These are phyloP conservation scores for Diplosphaera chodatii DNA, from an alignment of 139 green algal species.

Conservation along the genomic window DNA sequence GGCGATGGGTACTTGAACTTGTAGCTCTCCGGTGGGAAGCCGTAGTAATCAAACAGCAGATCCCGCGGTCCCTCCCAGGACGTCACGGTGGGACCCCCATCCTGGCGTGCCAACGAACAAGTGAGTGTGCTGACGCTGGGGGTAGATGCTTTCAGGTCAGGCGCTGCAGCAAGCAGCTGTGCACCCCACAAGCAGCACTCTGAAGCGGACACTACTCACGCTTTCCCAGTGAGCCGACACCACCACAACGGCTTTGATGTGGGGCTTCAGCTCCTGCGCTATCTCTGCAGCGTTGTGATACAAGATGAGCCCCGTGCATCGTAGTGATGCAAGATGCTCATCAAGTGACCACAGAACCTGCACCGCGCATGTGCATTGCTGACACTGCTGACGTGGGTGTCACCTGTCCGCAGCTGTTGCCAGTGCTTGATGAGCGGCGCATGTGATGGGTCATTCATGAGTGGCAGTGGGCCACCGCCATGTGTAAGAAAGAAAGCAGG, in stretches of 20 bases:
- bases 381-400: no score
- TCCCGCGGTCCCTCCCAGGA: constrained; percentile 3
- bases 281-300: background rate
- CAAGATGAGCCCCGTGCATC: no score
- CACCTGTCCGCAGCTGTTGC: background rate
- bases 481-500: background rate
- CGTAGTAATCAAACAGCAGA: constrained; percentile 70
- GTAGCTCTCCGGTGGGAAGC: constrained; percentile 59
- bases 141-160: no score
- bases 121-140: no score
- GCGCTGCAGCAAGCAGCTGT: no score
- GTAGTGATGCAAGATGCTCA: no score
- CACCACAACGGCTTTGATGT: constrained; percentile 28
- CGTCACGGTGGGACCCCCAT: constrained; percentile 22
- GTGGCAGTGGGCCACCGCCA: background rate
- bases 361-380: no score
- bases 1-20: constrained; percentile 46
- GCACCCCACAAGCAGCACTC: no score
- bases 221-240: constrained; percentile 42
- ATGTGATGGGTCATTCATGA: background rate
- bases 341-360: no score
- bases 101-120: no score
- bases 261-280: background rate
- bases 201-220: no score
- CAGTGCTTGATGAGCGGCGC: background rate